These are phyloP conservation scores for Mytilinidion resinicola DNA, from an alignment of 495 filamentous ascomycete species.

Conservation along the genomic window DNA sequence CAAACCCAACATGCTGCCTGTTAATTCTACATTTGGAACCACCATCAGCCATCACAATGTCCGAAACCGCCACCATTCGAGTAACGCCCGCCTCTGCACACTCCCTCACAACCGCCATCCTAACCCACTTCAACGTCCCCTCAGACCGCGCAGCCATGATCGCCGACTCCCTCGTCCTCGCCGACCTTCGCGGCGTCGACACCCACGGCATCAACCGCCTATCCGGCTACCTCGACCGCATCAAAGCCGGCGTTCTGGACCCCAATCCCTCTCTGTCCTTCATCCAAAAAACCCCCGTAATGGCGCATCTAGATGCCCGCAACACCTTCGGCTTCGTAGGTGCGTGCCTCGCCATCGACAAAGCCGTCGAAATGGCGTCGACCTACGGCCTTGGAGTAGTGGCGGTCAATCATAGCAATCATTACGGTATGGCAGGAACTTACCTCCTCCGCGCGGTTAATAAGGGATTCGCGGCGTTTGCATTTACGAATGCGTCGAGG, in stretches of 20 bases:
- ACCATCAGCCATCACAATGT: too few relatives aligned
- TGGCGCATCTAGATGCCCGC: constrained; percentile 58
- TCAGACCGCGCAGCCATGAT: constrained; percentile 50
- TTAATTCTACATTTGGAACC: too few relatives aligned
- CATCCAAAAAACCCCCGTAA: constrained; percentile 56
- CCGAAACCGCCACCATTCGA: too few relatives aligned
- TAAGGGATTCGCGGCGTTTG: constrained; percentile 63
- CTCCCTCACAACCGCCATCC: too few relatives aligned
- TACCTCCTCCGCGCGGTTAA: constrained; percentile 67
- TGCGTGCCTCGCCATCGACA: constrained; percentile 55
- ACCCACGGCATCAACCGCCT: constrained; percentile 72
- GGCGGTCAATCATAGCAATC: constrained; percentile 65
- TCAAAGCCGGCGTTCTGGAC: constrained; percentile 59
- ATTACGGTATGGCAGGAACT: constrained; percentile 78
- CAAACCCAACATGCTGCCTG: too few relatives aligned
- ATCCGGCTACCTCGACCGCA: constrained; percentile 65
- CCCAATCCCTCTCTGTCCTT: constrained; percentile 52
- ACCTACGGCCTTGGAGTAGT: constrained; percentile 67
- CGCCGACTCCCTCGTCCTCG: constrained; percentile 57
- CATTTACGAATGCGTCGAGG: constrained; percentile 73
- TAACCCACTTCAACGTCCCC: too few relatives aligned
- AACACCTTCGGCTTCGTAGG: constrained; percentile 72
- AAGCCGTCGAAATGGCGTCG: constrained; percentile 58
- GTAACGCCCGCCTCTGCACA: too few relatives aligned
- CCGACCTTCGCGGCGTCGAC: constrained; percentile 72